Evolutionary conservation across 1,139 yeast genomes (phyloP).

Genomic region (Eremothecium coryli): DNA sequence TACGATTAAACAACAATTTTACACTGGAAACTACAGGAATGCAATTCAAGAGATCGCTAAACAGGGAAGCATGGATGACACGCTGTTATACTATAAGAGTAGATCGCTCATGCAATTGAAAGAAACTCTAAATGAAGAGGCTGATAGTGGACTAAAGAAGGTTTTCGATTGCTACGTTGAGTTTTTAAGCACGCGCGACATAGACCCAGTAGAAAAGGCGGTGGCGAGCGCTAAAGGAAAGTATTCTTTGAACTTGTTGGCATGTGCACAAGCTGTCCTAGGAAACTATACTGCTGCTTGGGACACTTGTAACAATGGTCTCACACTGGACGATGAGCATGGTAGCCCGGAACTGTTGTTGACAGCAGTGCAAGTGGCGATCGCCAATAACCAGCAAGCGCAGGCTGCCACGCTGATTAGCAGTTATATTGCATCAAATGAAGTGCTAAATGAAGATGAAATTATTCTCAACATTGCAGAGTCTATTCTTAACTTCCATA

Average conservation of each 20-base stretch:
- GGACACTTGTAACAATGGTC: slow-evolving; percentile 22
- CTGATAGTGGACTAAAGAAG: slow-evolving; percentile 13
- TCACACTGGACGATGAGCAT: slow-evolving; percentile 17
- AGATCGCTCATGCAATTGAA: slow-evolving; percentile 20
- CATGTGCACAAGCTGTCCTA: slow-evolving; percentile 22
- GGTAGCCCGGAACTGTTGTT: slow-evolving; percentile 27
- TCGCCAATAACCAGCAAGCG: slow-evolving; percentile 20
- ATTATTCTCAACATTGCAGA: slow-evolving; percentile 28
- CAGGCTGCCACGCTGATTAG: slow-evolving; percentile 23
- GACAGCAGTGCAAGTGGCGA: slow-evolving; percentile 25
- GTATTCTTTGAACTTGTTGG: slow-evolving; percentile 22
- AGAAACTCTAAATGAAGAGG: slow-evolving; percentile 11
- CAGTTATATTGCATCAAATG: slow-evolving; percentile 22
- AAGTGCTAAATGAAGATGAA: slow-evolving; percentile 28
- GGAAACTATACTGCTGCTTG: slow-evolving; percentile 22
- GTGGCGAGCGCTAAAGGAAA: slow-evolving; percentile 14
- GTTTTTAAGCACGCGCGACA: slow-evolving; percentile 12
- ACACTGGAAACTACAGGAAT: slow-evolving; percentile 25
- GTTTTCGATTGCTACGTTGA: slow-evolving; percentile 17
- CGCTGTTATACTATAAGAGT: slow-evolving; percentile 23
- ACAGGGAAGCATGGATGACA: slow-evolving; percentile 19
- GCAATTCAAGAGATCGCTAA: slow-evolving; percentile 21
- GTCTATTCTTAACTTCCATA: slow-evolving; percentile 27
- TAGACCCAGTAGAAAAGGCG: slow-evolving; percentile 12
- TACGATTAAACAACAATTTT: slow-evolving; percentile 27